Evolutionary conservation across 2,329 filamentous ascomycete species (phyloP).

Genomic region (Triangularia setosa): DNA sequence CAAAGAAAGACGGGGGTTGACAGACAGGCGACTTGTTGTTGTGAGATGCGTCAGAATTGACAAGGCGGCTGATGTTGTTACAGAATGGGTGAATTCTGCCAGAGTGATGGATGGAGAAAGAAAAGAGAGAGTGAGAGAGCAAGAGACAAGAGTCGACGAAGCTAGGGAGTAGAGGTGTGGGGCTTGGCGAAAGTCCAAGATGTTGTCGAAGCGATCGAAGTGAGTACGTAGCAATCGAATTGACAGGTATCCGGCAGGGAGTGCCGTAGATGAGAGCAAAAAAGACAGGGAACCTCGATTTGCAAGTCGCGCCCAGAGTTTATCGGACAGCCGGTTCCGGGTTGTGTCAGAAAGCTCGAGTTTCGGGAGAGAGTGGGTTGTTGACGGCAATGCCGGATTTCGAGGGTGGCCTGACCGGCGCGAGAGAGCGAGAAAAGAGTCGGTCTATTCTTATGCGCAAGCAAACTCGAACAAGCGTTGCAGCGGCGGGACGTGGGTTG

Average conservation of each 20-base stretch:
- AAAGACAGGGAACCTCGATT: not conserved
- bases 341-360: not conserved
- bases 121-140: not conserved
- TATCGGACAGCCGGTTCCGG: not conserved
- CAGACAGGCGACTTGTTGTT: not conserved
- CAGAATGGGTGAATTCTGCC: not conserved
- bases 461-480: not conserved
- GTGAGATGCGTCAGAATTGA: not conserved
- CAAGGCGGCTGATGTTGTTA: not conserved
- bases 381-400: not conserved
- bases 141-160: not conserved
- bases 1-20: not conserved
- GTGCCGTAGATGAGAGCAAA: not conserved
- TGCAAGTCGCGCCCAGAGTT: not conserved
- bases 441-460: not conserved
- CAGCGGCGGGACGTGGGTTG: not conserved
- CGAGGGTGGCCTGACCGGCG: not conserved
- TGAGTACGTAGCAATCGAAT: not conserved
- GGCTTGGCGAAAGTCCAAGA: not conserved
- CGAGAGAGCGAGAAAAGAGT: not conserved
- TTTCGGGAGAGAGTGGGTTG: not conserved
- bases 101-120: not conserved
- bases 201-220: not conserved
- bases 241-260: not conserved
- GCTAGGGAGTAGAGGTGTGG: not conserved